These are phyloP conservation scores for Botryotinia convoluta DNA, from an alignment of 2,329 filamentous ascomycete genomes.

Conservation along the genomic window DNA sequence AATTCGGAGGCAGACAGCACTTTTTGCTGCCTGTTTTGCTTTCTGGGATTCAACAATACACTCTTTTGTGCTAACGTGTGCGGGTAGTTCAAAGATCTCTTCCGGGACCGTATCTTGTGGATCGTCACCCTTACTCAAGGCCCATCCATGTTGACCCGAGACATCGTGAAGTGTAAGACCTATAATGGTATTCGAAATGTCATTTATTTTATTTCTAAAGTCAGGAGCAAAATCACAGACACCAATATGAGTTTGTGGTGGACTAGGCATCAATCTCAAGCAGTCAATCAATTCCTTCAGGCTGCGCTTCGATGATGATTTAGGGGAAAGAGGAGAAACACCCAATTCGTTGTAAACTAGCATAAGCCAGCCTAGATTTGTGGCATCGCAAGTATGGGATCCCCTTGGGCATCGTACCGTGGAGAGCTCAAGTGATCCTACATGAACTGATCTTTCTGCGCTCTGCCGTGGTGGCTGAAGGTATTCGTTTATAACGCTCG, in stretches of 20 bases:
- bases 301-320: constrained; percentile 40
- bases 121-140: constrained; percentile 42
- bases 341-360: constrained; percentile 48
- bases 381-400: constrained; percentile 51
- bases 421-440: constrained; percentile 38
- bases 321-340: constrained; percentile 43
- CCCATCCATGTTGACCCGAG: constrained; percentile 50
- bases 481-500: constrained; percentile 47
- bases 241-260: constrained; percentile 44
- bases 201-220: constrained; percentile 48
- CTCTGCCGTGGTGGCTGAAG: constrained; percentile 35
- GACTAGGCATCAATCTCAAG: constrained; percentile 46
- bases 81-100: constrained; percentile 20
- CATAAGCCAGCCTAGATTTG: constrained; percentile 54
- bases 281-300: constrained; percentile 47
- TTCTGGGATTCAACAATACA: constrained; percentile 25
- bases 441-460: constrained; percentile 25
- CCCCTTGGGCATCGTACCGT: constrained; percentile 49
- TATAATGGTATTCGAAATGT: constrained; percentile 51
- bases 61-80: constrained; percentile 15
- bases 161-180: constrained; percentile 51
- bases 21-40: constrained; percentile 6
- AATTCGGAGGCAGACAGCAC: constrained; percentile 42
- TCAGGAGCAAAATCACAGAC: constrained; percentile 51
- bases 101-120: constrained; percentile 11